Evolutionary conservation across 2,329 filamentous ascomycete species (phyloP).

Genomic region (Epichloe sp.): DNA sequence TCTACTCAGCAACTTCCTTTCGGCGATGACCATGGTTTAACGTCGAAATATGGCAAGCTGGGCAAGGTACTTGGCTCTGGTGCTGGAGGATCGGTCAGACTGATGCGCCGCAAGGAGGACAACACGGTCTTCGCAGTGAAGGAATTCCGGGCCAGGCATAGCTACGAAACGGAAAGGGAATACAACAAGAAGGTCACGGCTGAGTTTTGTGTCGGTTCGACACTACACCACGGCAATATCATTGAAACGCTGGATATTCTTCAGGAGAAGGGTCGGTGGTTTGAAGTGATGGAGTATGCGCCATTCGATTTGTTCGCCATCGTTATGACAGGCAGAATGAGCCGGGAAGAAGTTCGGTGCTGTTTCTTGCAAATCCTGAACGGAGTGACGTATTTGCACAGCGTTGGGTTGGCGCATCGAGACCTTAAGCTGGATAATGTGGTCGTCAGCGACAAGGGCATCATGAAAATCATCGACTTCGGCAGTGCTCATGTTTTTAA

Average conservation of each 20-base stretch:
- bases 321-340: constrained; percentile 98
- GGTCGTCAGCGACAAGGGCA: constrained; percentile 87
- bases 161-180: constrained; percentile 86
- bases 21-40: constrained; percentile 80
- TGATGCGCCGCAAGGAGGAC: constrained; percentile 90
- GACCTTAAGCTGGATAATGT: constrained; percentile 97
- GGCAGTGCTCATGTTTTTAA: constrained; percentile 93
- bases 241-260: constrained; percentile 97
- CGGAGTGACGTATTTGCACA: constrained; percentile 87
- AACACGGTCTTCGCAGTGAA: constrained; percentile 94
- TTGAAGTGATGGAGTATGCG: constrained; percentile 98
- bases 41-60: constrained; percentile 90
- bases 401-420: constrained; percentile 86
- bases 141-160: constrained; percentile 83
- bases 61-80: constrained; percentile 88
- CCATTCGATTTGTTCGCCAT: constrained; percentile 94
- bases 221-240: constrained; percentile 92
- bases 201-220: constrained; percentile 96
- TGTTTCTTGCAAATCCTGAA: constrained; percentile 89
- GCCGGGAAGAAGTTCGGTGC: constrained; percentile 77
- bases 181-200: constrained; percentile 98
- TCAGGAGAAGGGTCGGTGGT: constrained; percentile 89
- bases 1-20: constrained; percentile 61
- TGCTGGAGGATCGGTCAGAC: constrained; percentile 81
- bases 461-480: constrained; percentile 99